phyloP scores from a whole-genome alignment of 2,329 filamentous ascomycete genomes.

The Coniochaeta sp. region DNA sequence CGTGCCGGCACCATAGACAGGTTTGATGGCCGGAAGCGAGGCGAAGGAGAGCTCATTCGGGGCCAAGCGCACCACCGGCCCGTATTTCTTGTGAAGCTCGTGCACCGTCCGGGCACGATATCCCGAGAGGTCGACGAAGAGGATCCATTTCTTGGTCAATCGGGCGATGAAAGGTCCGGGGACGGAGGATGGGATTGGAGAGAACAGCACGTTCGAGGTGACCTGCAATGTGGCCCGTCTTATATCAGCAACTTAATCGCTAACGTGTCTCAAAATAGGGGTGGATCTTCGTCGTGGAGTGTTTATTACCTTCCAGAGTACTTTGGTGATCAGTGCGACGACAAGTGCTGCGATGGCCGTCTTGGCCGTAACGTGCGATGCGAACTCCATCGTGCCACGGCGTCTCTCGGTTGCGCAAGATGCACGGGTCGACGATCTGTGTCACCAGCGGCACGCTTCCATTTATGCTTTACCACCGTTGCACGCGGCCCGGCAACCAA shows the following conservation, averaged over 20 bases:
- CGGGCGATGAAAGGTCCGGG: constrained; percentile 6
- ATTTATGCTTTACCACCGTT: not conserved
- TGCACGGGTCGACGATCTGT: not conserved
- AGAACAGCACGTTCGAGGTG: constrained; percentile 3
- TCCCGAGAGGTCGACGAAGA: constrained; percentile 5
- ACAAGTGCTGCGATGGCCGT: not conserved
- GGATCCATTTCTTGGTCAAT: constrained; percentile 6
- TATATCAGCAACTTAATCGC: not conserved
- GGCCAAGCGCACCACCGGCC: constrained; percentile 1
- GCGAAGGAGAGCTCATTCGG: constrained; percentile 1
- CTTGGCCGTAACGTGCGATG: not conserved
- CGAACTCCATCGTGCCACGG: not conserved
- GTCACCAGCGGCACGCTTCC: not conserved
- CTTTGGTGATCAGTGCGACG: not conserved
- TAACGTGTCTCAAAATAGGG: no score
- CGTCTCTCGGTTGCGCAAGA: not conserved
- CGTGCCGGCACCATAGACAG: not conserved
- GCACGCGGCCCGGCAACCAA: not conserved
- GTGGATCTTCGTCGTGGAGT: no score
- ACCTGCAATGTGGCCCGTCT: not conserved
- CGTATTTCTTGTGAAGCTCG: constrained; percentile 1
- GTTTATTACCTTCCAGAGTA: not conserved
- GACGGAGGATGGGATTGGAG: constrained; percentile 6
- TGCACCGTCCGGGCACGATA: constrained; percentile 5
- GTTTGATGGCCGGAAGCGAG: not conserved